These are phyloP conservation scores for Calonectria multiphialidica DNA, from an alignment of 2,329 filamentous ascomycete genomes.

Conservation along the genomic window DNA sequence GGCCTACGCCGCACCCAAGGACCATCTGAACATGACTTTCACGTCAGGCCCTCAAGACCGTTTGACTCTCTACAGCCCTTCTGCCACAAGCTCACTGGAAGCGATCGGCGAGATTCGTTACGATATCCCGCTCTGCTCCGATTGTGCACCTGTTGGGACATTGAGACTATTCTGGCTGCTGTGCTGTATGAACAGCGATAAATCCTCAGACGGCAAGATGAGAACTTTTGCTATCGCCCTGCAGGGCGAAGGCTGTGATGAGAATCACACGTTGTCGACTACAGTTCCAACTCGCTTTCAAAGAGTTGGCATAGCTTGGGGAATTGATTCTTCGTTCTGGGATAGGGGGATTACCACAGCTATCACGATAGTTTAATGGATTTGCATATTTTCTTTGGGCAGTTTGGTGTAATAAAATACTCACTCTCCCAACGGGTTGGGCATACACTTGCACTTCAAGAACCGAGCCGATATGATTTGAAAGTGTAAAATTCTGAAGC, in stretches of 20 bases:
- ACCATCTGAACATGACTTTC: not conserved
- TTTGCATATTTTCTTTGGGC: not conserved
- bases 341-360: not conserved
- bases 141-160: slow-evolving; percentile 1
- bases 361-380: not conserved
- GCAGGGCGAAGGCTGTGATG: not conserved
- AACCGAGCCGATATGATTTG: too few relatives aligned
- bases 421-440: too few relatives aligned
- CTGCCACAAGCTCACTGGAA: not conserved
- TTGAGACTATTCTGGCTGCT: not conserved
- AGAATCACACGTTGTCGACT: not conserved
- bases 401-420: too few relatives aligned
- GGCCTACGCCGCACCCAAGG: not conserved
- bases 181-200: slow-evolving; percentile 17
- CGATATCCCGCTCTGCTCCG: slow-evolving; percentile 4
- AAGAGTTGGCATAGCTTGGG: slow-evolving; percentile 10
- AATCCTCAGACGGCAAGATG: not conserved
- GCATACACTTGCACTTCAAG: too few relatives aligned
- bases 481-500: not conserved
- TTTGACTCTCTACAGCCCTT: not conserved
- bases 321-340: slow-evolving; percentile 13
- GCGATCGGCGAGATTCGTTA: slow-evolving; percentile 10
- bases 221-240: slow-evolving; percentile 7
- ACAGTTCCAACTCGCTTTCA: not conserved
- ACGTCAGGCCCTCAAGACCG: slow-evolving; percentile 3